phyloP scores from a whole-genome alignment of 2,329 filamentous ascomycete genomes.

The Immersiporthe knoxdaviesiana region DNA sequence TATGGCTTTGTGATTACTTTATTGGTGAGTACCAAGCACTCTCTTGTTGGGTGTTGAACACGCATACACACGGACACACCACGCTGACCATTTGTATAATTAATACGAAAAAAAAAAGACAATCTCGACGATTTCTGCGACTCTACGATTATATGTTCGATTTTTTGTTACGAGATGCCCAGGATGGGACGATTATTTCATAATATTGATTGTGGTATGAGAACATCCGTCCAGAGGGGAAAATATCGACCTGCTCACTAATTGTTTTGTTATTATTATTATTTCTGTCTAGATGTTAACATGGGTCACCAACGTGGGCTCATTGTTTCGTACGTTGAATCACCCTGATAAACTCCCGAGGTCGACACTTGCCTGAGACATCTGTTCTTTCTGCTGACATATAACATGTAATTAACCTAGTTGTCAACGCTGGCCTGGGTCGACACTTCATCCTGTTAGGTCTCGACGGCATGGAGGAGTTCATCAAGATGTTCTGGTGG shows the following conservation, averaged over 20 bases:
- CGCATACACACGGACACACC: background rate
- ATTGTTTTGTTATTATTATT: background rate
- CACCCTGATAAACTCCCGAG: no score
- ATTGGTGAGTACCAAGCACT: conserved; percentile 12
- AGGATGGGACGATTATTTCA: conserved; percentile 26
- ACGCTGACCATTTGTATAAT: background rate
- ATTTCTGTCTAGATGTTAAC: conserved; percentile 20
- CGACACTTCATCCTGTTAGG: conserved; percentile 21
- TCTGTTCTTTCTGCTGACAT: background rate
- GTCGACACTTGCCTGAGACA: no score
- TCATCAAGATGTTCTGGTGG: conserved; percentile 28
- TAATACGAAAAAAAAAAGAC: background rate
- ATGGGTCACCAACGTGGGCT: conserved; percentile 27
- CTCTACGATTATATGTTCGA: conserved; percentile 21
- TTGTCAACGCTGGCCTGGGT: conserved; percentile 21
- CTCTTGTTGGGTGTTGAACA: no score
- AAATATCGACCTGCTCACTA: background rate
- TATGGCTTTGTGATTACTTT: conserved; percentile 23
- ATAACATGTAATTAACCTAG: conserved; percentile 2
- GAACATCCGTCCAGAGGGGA: no score
- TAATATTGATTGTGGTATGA: conserved; percentile 20
- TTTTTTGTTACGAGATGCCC: conserved; percentile 27
- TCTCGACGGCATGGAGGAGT: conserved; percentile 17
- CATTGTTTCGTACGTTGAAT: conserved; percentile 16
- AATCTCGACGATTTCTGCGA: conserved; percentile 20